Conservation (phyloP, 2,329 filamentous ascomycete genomes). For the Colletotrichum sp. region DNA sequence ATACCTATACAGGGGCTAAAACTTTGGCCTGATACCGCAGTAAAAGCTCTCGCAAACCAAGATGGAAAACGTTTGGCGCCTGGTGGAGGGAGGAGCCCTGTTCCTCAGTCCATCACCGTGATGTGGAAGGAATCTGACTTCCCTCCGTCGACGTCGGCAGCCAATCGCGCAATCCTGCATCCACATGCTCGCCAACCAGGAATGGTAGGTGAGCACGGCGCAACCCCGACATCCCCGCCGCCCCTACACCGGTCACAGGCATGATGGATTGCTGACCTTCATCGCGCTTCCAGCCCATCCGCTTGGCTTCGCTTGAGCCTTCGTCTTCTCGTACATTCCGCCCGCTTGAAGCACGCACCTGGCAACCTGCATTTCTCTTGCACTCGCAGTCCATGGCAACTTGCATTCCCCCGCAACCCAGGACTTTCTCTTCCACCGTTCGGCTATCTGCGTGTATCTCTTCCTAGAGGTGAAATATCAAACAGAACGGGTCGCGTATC, state of each 20-base stretch:
- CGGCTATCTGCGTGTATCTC: not conserved
- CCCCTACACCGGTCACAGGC: not conserved
- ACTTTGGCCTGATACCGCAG: too few species aligned
- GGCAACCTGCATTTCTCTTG: not conserved
- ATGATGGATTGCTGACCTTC: not conserved
- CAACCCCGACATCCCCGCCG: not conserved
- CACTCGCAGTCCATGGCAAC: not conserved
- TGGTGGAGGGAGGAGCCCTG: not conserved
- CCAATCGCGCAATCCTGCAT: conserved; percentile 12
- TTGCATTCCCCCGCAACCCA: not conserved
- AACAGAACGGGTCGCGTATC: not conserved
- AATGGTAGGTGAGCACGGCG: conserved; percentile 16
- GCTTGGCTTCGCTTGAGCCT: not conserved
- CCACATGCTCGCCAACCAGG: not conserved
- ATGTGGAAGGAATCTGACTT: not conserved
- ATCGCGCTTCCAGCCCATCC: not conserved
- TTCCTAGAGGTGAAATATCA: not conserved
- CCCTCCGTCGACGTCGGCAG: not conserved
- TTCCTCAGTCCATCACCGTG: not conserved
- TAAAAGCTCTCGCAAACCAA: not conserved
- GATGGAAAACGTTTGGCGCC: not conserved
- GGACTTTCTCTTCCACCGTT: not conserved
- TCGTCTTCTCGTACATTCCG: not conserved
- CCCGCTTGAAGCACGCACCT: not conserved
- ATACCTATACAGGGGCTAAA: too few species aligned